Evolutionary conservation across 495 filamentous ascomycete genomes (phyloP), one percentile per base, ranked within the genome.

Genomic region (Pyronema omphalodes): DNA sequence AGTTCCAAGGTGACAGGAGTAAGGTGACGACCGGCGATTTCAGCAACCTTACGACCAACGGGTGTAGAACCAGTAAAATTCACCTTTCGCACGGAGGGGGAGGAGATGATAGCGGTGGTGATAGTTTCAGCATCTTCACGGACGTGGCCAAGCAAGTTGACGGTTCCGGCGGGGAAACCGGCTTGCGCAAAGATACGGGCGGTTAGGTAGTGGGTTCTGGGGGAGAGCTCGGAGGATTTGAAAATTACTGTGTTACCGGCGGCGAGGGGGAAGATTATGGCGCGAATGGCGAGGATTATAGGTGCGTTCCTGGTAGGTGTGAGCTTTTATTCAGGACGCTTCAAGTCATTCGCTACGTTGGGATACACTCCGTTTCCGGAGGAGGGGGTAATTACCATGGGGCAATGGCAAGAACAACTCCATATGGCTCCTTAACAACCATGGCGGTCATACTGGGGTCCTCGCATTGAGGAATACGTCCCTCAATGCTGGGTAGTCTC

Each of bases 371-470:
- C 6, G 39, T 43, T 12, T 12, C 12, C 12, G 19, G 34, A 3
- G 1, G 50, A 52, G 37, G 37, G 35, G 41, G 15, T 3, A 23
- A 37, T 58, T 71, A 86, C 84, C 88, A 94, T 33, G 88, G 86
- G 15, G 85, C 86, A 67, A 93, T 86, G 33, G 76, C 79, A 11
- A 94, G 70, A 1, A 88, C 68, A 23, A 91, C 86, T 15, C 87
- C 87, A 58, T 78, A 86, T 4, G 87, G 87, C 66, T 93, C 82
- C 60, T 81, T 83, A 47, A 78, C 68, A n/a, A 93, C 69, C 60
- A 93, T 71, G 0, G 82, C 81, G n/a, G 73, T 71, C n/a, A 43
- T 9, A 43, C 23, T 19, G 14, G 50, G 29, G 12, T 9, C 48
- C 40, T 65, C 59, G 7, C 74, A 69, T 8, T 71, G 69, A 0